These are phyloP conservation scores for Sungouiozyma intestinalis DNA, from an alignment of 805 yeast genomes.

Conservation along the genomic window DNA sequence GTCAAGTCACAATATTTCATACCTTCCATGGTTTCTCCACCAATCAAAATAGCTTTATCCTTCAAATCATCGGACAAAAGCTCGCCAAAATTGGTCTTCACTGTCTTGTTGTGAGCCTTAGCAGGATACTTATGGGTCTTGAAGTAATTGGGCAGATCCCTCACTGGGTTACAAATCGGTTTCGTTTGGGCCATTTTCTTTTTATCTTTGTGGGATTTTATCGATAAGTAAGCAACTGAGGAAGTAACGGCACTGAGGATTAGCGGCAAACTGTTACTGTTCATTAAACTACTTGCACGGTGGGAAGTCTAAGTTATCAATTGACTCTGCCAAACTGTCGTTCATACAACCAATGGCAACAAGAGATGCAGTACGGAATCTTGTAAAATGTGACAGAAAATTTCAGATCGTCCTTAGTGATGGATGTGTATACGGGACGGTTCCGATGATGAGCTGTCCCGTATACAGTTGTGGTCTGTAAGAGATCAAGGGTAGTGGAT, in stretches of 20 bases:
- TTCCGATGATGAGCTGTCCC: too few species aligned
- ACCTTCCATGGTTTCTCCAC: conserved; percentile 48
- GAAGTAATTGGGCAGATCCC: conserved; percentile 14
- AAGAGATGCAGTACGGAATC: too few species aligned
- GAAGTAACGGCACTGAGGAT: neutral
- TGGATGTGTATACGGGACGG: too few species aligned
- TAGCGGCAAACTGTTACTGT: neutral
- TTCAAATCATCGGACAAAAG: conserved; percentile 15
- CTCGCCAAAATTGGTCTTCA: conserved; percentile 32
- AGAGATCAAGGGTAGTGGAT: too few species aligned
- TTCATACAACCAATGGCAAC: too few species aligned
- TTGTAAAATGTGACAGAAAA: too few species aligned
- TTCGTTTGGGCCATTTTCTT: conserved; percentile 1
- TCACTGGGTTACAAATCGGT: conserved; percentile 10
- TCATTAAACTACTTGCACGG: neutral
- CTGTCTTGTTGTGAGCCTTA: conserved; percentile 57
- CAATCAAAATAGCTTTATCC: conserved; percentile 40
- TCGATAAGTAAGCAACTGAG: conserved; percentile 1
- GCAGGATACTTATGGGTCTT: conserved; percentile 62
- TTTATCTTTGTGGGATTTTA: neutral
- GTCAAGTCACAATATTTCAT: conserved; percentile 74
- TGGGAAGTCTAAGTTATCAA: neutral
- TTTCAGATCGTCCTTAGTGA: too few species aligned
- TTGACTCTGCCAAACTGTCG: neutral
- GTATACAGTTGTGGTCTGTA: too few species aligned